Percentiles rank a stretch among this genome's conserved stretches.
Conservation (phyloP, 139 green algal species). For the Volvox africanus region DNA sequence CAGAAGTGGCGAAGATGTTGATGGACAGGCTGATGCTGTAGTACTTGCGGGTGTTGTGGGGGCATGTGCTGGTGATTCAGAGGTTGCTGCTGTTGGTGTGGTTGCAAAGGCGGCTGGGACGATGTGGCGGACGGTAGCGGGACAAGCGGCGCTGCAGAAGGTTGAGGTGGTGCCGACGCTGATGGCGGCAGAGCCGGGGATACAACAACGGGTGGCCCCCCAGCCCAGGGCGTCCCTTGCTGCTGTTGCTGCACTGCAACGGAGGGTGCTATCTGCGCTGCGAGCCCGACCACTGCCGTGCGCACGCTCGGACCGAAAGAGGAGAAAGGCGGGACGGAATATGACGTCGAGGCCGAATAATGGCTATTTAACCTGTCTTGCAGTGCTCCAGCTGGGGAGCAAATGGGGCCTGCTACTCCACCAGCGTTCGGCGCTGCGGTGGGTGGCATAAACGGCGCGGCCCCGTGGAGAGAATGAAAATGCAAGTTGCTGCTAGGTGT, state of each 20-base stretch:
- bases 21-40: background rate
- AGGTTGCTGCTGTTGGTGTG: conserved; percentile 8
- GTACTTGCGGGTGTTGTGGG: conserved; percentile 5
- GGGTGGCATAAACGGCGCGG: background rate
- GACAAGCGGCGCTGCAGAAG: background rate
- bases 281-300: background rate
- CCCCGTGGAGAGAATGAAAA: background rate
- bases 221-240: background rate
- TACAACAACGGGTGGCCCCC: no score
- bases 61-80: background rate
- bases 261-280: background rate
- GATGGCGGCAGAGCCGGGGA: no score
- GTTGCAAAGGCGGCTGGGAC: background rate
- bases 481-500: conserved; percentile 15
- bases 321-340: background rate
- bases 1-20: background rate
- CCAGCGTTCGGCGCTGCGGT: background rate
- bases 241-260: background rate
- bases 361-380: conserved; percentile 21
- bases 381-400: background rate
- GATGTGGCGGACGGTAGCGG: background rate
- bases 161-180: no score
- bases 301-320: background rate
- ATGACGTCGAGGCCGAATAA: conserved; percentile 14
- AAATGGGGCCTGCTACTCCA: background rate